Evolutionary conservation across 208 protist species (phyloP).

Genomic region (Trypanosoma cruzi): DNA sequence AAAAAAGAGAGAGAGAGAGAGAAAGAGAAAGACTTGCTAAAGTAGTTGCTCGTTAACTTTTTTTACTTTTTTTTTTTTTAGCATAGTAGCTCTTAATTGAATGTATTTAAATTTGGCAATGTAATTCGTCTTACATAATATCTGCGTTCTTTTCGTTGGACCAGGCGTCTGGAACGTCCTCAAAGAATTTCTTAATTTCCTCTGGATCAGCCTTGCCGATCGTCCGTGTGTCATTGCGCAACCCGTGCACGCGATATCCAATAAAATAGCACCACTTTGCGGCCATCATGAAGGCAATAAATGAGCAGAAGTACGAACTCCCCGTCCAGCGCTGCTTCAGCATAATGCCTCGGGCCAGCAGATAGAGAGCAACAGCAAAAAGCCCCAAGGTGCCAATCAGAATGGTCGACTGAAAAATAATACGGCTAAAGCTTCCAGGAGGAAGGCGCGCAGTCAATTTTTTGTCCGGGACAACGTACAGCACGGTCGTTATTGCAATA

Average conservation of each 20-base stretch:
- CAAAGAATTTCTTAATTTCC: conserved; percentile 7
- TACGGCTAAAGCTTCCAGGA: conserved; percentile 37
- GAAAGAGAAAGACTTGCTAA: too few relatives aligned
- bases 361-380: conserved; percentile 56
- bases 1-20: too few relatives aligned
- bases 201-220: conserved; percentile 14
- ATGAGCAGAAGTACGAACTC: conserved; percentile 72
- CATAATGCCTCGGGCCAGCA: conserved; percentile 52
- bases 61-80: too few relatives aligned
- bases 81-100: too few relatives aligned
- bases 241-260: neutral
- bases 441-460: conserved; percentile 48
- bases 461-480: conserved; percentile 41
- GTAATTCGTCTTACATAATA: neutral
- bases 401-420: conserved; percentile 46
- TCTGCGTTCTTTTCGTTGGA: neutral
- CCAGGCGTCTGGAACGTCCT: neutral
- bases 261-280: conserved; percentile 74
- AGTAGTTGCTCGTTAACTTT: too few relatives aligned
- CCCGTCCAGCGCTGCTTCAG: conserved; percentile 55
- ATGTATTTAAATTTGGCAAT: neutral
- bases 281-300: conserved; percentile 61
- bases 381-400: conserved; percentile 34
- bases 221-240: neutral
- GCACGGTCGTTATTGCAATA: conserved; percentile 39